Evolutionary conservation across 768 basidiomycete species (phyloP), one percentile per base, ranked within the genome.

Genomic region (Mycena vulgaris): DNA sequence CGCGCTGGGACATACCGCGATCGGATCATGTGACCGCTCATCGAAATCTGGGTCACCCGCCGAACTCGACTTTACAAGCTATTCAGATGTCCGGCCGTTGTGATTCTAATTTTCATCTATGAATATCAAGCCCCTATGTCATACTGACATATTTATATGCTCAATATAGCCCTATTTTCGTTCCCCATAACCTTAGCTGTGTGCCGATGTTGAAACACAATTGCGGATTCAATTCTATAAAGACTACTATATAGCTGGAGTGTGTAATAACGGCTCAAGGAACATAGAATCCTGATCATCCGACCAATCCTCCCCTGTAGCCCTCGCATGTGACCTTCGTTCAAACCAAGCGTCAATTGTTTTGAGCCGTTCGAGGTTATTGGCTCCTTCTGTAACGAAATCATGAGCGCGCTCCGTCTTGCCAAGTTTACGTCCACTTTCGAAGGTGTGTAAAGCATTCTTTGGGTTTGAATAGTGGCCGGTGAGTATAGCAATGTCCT

Each of bases 341-440:
- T 7, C 31, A 8, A 49, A 74, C 69, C 72, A 74, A 19, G 55
- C 37, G 1, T 40, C 23, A 27, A 74, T 68, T 19, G 69, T 68
- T 8, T 67, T 25, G 2, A 40, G 30, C 4, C 57, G 30, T 49
- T 74, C 61, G 0, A 74, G 33, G 37, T 62, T 59, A 5, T 31
- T 28, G 1, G 60, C 57, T 4, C 70, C 70, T 5, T 27, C 35
- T 3, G 7, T 71, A 5, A 68, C 11, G 19, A 68, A 2, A 42
- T 71, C 70, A 4, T 23, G 9, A 4, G 47, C 28, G 14, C 35
- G n/a, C 58, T 70, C 37, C 23, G 37, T 49, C 35, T 51, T 3
- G n/a, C n/a, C n/a, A 10, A 37, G 25, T 14, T 48, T 23, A 5
- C 64, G 68, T 14, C 70, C 63, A 25, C 27, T 30, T 6, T 9